Base-by-base conservation (phyloP, 2,329 filamentous ascomycete species). In the Monosporascus ibericus region DNA sequence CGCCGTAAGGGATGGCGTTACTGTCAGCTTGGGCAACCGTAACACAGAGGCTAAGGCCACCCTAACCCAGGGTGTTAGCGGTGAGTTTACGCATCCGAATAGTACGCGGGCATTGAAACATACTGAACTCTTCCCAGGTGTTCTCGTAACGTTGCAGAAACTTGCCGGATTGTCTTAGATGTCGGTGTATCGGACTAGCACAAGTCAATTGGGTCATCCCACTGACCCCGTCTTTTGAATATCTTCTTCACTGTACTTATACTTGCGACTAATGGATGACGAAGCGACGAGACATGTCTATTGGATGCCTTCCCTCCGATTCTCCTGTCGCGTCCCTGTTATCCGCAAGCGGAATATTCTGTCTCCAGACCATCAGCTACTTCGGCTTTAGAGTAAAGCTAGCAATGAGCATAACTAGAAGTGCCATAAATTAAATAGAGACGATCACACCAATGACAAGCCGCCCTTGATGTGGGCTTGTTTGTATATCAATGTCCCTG, bases 21-120 rank as follows among this genome's bases (percentile, higher is more conserved):
- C 92, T 2, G 91, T 96, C 22, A 95, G 89, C 58, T 75, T 97
- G 37, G 91, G 92, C 48, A 88, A 81, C 64, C 82, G 91, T 57
- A 96, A 92, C 70, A 96, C 92, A 0, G 88, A 95, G 68, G 92
- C 92, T 7, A 85, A 82, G 47, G 84, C 87, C 2, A 96, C 92
- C 1, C 70, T 96, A 64, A 92, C 90, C 0, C 92, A 96, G 69
- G 92, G 92, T 59, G 90, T 95, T 44, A 95, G 89, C 68, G 92
- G 92, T 89, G 76, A 72, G 84, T 77, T n/a, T 30, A 9, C 34
- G 22, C 22, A 47, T 46, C 37, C 24, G 20, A 42, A 38, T 52
- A 37, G 37, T 55, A 14, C 38, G 54, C 49, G 27, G 47, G 30
- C 30, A 11, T 34, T 34, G 30, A 34, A 34, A 11, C 6, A 42